These are phyloP conservation scores for Eucalyptus globulus DNA, from an alignment of 345 rosid species.

Conservation along the genomic window DNA sequence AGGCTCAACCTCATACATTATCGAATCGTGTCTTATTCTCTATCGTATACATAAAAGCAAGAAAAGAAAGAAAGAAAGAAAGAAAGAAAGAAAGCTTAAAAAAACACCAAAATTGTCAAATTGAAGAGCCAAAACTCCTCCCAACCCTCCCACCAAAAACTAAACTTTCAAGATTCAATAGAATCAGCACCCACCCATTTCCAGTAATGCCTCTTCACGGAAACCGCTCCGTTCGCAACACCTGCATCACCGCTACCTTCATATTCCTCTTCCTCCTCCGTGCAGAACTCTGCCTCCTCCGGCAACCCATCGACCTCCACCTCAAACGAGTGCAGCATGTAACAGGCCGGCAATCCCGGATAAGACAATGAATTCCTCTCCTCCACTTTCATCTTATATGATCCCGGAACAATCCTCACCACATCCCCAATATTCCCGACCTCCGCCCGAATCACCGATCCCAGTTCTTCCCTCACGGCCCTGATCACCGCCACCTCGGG, in stretches of 20 bases:
- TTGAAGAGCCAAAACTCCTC: background rate
- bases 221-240: conserved; percentile 43
- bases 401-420: conserved; percentile 42
- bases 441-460: conserved; percentile 19
- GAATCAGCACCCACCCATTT: conserved; percentile 69
- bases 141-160: background rate
- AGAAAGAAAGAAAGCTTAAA: background rate
- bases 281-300: conserved; percentile 51
- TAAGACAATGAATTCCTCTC: conserved; percentile 65
- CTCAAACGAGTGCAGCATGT: conserved; percentile 57
- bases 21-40: background rate
- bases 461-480: conserved; percentile 81
- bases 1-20: background rate
- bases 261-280: conserved; percentile 64
- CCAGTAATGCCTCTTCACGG: conserved; percentile 78
- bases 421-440: background rate
- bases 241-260: conserved; percentile 16
- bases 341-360: conserved; percentile 79
- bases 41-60: background rate
- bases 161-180: conserved; percentile 10
- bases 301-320: conserved; percentile 76
- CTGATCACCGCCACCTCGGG: conserved; percentile 53
- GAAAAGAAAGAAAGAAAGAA: background rate
- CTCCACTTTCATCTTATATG: conserved; percentile 47
- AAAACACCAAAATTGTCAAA: background rate